Evolutionary conservation across 2,329 filamentous ascomycete species (phyloP).

Genomic region (Ophiocordyceps camponoti-saundersi): DNA sequence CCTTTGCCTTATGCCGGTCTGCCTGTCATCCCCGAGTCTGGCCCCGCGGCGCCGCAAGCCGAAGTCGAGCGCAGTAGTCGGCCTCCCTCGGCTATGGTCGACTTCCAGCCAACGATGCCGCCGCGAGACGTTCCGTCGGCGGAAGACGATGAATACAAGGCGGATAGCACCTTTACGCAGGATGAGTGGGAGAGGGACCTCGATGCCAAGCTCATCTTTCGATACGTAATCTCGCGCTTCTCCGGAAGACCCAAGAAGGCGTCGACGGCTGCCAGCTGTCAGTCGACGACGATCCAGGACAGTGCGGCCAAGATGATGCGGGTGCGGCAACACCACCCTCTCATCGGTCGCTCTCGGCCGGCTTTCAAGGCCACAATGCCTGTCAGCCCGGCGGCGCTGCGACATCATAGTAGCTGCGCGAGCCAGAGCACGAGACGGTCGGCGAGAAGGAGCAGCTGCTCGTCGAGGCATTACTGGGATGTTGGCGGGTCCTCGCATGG

Average conservation of each 20-base stretch:
- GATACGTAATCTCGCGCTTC: constrained; percentile 67
- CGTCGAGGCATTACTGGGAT: constrained; percentile 83
- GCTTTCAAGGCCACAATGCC: constrained; percentile 36
- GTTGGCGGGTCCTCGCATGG: constrained; percentile 57
- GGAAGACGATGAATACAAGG: constrained; percentile 10
- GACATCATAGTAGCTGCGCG: constrained; percentile 53
- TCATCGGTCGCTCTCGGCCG: constrained; percentile 44
- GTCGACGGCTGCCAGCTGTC: constrained; percentile 23
- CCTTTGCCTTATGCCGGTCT: constrained; percentile 65
- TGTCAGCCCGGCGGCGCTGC: constrained; percentile 27
- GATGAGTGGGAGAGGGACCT: constrained; percentile 92
- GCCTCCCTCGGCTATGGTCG: constrained; percentile 6
- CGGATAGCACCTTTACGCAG: constrained; percentile 31
- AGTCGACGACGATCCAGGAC: constrained; percentile 39
- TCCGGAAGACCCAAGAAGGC: constrained; percentile 29
- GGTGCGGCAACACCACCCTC: constrained; percentile 76
- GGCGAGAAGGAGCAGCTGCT: constrained; percentile 48
- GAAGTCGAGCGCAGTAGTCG: neutral
- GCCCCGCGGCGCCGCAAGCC: constrained; percentile 12
- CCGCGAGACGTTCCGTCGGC: constrained; percentile 17
- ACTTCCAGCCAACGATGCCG: constrained; percentile 30
- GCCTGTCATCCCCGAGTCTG: constrained; percentile 41
- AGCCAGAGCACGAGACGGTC: constrained; percentile 73
- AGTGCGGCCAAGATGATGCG: constrained; percentile 62
- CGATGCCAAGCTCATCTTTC: constrained; percentile 82